These are phyloP conservation scores for Priceomyces medius DNA, from an alignment of 805 yeast genomes.

Conservation along the genomic window DNA sequence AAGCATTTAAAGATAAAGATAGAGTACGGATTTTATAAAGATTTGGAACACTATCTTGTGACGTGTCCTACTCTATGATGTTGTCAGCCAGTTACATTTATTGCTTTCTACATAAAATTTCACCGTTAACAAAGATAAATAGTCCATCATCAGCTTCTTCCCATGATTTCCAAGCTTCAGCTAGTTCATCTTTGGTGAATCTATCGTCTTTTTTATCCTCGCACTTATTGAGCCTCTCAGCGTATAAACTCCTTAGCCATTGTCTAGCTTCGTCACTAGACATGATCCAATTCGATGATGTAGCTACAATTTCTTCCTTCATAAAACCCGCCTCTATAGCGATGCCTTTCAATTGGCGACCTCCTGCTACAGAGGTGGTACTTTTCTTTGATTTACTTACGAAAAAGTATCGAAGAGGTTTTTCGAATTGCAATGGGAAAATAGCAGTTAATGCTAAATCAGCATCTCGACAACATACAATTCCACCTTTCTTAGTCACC, in stretches of 20 bases:
- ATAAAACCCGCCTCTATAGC: constrained; percentile 21
- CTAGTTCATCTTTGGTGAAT: constrained; percentile 7
- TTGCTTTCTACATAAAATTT: constrained; percentile 17
- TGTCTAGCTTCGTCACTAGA: constrained; percentile 8
- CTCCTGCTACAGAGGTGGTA: constrained; percentile 14
- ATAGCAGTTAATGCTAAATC: constrained; percentile 17
- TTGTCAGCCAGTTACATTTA: too few species aligned
- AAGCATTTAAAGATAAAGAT: too few species aligned
- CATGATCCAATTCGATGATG: constrained; percentile 14
- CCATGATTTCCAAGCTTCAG: constrained; percentile 15
- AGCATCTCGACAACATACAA: constrained; percentile 31
- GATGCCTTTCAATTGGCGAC: constrained; percentile 14
- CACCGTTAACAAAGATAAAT: constrained; percentile 17
- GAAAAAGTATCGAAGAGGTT: constrained; percentile 7
- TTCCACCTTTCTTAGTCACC: constrained; percentile 33
- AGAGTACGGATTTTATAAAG: too few species aligned
- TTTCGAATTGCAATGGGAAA: constrained; percentile 15
- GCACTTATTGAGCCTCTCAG: constrained; percentile 10
- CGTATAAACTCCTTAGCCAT: constrained; percentile 10
- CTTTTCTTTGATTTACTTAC: constrained; percentile 7
- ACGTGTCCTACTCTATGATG: too few species aligned
- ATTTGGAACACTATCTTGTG: too few species aligned
- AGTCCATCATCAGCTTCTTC: constrained; percentile 14
- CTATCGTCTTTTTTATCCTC: constrained; percentile 5
- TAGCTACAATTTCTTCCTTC: constrained; percentile 10